Conservation (phyloP, 2,329 filamentous ascomycete species). For the Colletotrichum acutatum region DNA sequence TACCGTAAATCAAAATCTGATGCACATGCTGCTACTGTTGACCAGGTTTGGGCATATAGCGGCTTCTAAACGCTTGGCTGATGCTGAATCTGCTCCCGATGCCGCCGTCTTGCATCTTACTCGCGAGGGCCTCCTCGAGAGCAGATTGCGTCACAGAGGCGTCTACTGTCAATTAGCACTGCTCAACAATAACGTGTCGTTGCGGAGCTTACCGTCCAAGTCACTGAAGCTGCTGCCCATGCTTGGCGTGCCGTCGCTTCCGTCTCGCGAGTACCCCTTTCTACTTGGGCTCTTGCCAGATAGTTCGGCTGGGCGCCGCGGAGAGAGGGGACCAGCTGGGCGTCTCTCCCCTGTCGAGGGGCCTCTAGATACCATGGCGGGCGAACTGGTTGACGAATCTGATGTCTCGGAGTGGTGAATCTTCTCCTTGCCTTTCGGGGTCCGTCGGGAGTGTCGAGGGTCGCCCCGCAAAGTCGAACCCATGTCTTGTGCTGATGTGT, state of each 20-base stretch:
- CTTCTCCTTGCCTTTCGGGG: constrained; percentile 45
- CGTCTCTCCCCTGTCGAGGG: constrained; percentile 46
- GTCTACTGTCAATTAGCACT: constrained; percentile 58
- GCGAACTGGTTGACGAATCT: constrained; percentile 71
- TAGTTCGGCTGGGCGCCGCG: constrained; percentile 69
- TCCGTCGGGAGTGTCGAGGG: constrained; percentile 47
- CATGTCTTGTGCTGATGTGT: constrained; percentile 55
- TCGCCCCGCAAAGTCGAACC: constrained; percentile 64
- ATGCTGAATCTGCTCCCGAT: constrained; percentile 75
- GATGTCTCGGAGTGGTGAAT: constrained; percentile 65
- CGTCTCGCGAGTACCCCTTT: constrained; percentile 65
- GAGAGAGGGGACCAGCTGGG: constrained; percentile 62
- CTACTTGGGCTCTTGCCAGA: constrained; percentile 64
- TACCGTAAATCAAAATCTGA: background rate
- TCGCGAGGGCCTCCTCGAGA: constrained; percentile 81
- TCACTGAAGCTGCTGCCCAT: constrained; percentile 91
- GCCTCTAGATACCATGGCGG: constrained; percentile 49
- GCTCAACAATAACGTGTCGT: background rate
- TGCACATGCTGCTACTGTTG: constrained; percentile 27
- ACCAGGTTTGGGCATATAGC: constrained; percentile 57
- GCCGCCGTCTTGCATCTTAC: constrained; percentile 72
- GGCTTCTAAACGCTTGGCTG: constrained; percentile 72
- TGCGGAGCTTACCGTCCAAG: constrained; percentile 70
- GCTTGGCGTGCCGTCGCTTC: constrained; percentile 79
- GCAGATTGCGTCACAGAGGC: constrained; percentile 84